phyloP scores from a whole-genome alignment of 1,284 basidiomycete genomes.

The Sanghuangporus sanghuang region DNA sequence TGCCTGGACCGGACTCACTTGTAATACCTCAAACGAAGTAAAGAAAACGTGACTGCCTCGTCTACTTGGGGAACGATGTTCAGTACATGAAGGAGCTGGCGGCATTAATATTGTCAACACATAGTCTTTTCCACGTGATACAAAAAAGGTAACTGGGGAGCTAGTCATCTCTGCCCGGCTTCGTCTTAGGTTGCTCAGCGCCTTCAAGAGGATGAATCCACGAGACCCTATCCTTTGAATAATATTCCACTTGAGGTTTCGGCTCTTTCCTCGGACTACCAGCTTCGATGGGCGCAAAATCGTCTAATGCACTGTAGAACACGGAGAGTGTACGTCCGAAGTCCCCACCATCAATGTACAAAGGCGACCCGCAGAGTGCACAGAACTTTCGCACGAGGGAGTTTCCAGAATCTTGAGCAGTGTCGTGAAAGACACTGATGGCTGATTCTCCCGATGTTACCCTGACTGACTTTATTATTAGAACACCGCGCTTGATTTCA shows the following conservation, averaged over 20 bases:
- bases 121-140: too few relatives aligned
- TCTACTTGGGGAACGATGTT: too few relatives aligned
- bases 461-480: background rate
- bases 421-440: constrained; percentile 16
- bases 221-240: constrained; percentile 16
- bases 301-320: constrained; percentile 19
- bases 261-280: background rate
- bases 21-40: too few relatives aligned
- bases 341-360: constrained; percentile 12
- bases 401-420: constrained; percentile 20
- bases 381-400: constrained; percentile 18
- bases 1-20: too few relatives aligned
- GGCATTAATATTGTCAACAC: too few relatives aligned
- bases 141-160: too few relatives aligned
- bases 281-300: background rate
- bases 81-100: too few relatives aligned
- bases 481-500: background rate
- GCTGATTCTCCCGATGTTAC: constrained; percentile 15
- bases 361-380: constrained; percentile 15
- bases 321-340: constrained; percentile 17
- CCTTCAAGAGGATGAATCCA: constrained; percentile 16
- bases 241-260: constrained; percentile 18
- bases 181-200: constrained; percentile 12
- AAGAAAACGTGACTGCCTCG: too few relatives aligned
- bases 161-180: constrained; percentile 15